Percentiles rank a stretch among this genome's conserved stretches.
Evolutionary conservation across 345 rosid species (phyloP).

Genomic region (Citrus maxima): DNA sequence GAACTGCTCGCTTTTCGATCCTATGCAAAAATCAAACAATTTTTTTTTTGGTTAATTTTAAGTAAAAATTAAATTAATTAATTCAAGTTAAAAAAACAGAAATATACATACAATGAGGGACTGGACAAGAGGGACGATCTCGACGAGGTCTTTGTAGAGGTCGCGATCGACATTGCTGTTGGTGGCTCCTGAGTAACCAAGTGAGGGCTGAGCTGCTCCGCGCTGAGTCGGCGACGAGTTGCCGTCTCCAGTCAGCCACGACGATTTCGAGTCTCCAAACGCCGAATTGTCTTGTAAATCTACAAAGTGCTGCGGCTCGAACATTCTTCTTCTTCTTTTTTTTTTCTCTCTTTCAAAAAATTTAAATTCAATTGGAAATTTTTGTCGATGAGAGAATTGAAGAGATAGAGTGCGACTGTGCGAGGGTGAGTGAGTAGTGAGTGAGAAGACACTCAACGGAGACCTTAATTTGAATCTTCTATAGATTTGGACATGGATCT

Average conservation of each 20-base stretch:
- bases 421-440: background rate
- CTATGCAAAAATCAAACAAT: slow-evolving; percentile 25
- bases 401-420: background rate
- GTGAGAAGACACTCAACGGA: background rate
- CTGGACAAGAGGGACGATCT: slow-evolving; percentile 88
- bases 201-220: slow-evolving; percentile 19
- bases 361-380: background rate
- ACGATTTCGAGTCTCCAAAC: slow-evolving; percentile 59
- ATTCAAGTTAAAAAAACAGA: too few relatives aligned
- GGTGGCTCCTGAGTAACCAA: slow-evolving; percentile 18
- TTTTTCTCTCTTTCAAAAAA: too few relatives aligned
- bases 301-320: slow-evolving; percentile 49
- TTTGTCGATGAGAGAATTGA: background rate
- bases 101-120: slow-evolving; percentile 61
- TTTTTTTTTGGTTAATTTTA: background rate
- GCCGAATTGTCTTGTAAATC: slow-evolving; percentile 61
- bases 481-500: background rate
- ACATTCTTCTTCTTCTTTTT: slow-evolving; percentile 31
- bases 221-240: slow-evolving; percentile 47
- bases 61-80: background rate
- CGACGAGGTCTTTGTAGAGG: slow-evolving; percentile 84
- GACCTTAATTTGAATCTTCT: background rate
- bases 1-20: slow-evolving; percentile 78
- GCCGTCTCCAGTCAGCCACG: slow-evolving; percentile 61
- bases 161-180: slow-evolving; percentile 60